Base-by-base conservation (phyloP, 768 basidiomycete genomes). In the Mycena amicta region DNA sequence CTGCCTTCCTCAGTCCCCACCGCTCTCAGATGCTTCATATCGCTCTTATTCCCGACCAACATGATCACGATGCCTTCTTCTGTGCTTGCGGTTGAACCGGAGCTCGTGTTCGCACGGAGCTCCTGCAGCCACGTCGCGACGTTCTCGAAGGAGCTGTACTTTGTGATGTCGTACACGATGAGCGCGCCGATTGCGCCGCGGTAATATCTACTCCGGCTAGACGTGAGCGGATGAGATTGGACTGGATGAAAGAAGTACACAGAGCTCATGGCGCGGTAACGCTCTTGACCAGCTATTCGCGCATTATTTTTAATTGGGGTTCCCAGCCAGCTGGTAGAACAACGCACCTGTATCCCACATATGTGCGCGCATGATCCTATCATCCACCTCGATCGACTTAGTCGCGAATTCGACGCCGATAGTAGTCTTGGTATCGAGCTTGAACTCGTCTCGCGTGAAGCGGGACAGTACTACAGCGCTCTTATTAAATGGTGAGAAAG, bases 351-450 rank as follows among this genome's bases (percentile, higher is more conserved):
- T 49, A 29, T 49, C 47, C 47, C 47, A 49, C 8, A 49, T 28
- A 12, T 49, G 47, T 5, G 15, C 47, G 15, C 27, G 23, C 6
- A 49, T 23, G 25, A 49, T 29, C 26, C 27, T 49, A 12, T 23
- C 47, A 8, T 49, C 47, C 12, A 49, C 27, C 26, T 49, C 47
- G 5, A 49, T 49, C 25, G 25, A 26, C 15, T 23, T 12, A 5
- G 47, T 49, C 27, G 47, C 47, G 22, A 49, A 49, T n/a, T 49
- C 47, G 6, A 49, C 47, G 47, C 47, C 47, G 27, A 49, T 49
- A 13, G 47, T 49, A 12, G 47, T 26, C 26, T 49, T 49, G 22
- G 6, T 26, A 4, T 49, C 47, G 25, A 23, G 47, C 6, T 49
- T 49, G 47, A 49, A 49, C 47, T 49, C 47, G 22, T 23, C 47